Conservation (phyloP, 768 basidiomycete genomes). For the Cubamyces sp. region DNA sequence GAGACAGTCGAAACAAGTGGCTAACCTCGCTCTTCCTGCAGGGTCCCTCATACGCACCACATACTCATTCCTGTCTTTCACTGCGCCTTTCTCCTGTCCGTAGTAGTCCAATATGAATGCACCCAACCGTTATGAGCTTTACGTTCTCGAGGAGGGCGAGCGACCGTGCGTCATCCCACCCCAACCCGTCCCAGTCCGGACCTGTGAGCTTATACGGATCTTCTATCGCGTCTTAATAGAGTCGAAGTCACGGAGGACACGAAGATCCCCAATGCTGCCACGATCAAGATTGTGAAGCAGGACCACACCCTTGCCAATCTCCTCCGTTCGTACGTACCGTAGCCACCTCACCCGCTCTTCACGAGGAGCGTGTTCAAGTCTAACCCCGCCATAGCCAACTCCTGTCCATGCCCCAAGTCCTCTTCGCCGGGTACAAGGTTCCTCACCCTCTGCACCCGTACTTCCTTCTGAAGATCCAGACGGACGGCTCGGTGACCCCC, state of each 20-base stretch:
- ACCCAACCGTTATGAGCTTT: slow-evolving; percentile 90
- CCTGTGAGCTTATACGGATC: slow-evolving; percentile 20
- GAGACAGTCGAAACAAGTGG: background rate
- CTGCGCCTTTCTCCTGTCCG: slow-evolving; percentile 5
- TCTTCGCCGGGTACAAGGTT: slow-evolving; percentile 98
- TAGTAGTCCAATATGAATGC: slow-evolving; percentile 72
- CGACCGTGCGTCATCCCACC: slow-evolving; percentile 69
- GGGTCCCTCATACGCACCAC: background rate
- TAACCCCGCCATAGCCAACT: slow-evolving; percentile 66
- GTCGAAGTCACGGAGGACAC: slow-evolving; percentile 94
- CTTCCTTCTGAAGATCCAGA: slow-evolving; percentile 95
- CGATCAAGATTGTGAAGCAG: slow-evolving; percentile 92
- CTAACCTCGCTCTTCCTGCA: slow-evolving; percentile 3
- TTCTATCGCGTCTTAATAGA: slow-evolving; percentile 43
- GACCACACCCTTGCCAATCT: slow-evolving; percentile 97
- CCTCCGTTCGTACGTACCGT: slow-evolving; percentile 79
- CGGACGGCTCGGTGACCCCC: slow-evolving; percentile 85
- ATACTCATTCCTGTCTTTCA: slow-evolving; percentile 2
- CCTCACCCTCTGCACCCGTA: slow-evolving; percentile 95
- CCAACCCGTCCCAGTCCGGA: slow-evolving; percentile 6
- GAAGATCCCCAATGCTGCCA: slow-evolving; percentile 97
- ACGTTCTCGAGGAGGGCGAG: slow-evolving; percentile 91
- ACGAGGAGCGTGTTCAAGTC: background rate
- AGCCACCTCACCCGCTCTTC: background rate
- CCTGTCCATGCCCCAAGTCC: slow-evolving; percentile 81